Conservation (phyloP, 306 rosid genomes). For the Acacia confusa region DNA sequence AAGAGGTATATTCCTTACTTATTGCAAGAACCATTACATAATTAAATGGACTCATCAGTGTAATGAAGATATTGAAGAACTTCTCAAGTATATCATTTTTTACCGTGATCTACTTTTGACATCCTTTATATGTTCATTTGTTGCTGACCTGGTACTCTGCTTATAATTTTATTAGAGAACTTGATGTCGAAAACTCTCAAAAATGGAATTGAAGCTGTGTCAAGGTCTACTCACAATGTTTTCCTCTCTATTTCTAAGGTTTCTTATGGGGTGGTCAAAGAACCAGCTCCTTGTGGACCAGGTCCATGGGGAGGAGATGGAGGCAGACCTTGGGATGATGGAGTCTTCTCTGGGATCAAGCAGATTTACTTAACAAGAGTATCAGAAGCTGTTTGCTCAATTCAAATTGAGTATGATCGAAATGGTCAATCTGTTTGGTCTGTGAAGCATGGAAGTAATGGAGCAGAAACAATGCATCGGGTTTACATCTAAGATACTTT, state of each 20-base stretch:
- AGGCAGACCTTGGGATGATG: constrained; percentile 94
- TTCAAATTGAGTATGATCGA: constrained; percentile 88
- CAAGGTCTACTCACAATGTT: neutral
- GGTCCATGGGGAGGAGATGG: constrained; percentile 99
- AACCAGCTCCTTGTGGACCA: constrained; percentile 89
- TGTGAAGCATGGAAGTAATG: constrained; percentile 79
- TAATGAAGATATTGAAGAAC: neutral
- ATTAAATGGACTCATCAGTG: neutral
- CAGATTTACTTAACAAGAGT: constrained; percentile 78
- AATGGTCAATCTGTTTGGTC: constrained; percentile 93
- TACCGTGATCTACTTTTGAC: neutral
- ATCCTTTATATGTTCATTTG: neutral
- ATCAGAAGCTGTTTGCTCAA: constrained; percentile 71
- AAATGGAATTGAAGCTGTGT: neutral
- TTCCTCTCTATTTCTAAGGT: constrained; percentile 36
- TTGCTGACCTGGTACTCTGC: neutral
- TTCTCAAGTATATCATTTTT: neutral
- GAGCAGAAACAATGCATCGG: constrained; percentile 62
- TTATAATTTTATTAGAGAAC: neutral
- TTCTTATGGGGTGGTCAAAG: constrained; percentile 64
- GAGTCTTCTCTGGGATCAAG: constrained; percentile 78
- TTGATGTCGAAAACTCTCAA: neutral
- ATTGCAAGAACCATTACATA: neutral
- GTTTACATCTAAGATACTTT: constrained; percentile 35
- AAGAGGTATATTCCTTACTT: constrained; percentile 52